Conservation (phyloP, 495 filamentous ascomycete genomes). For the Massariosphaeria phaeospora region DNA sequence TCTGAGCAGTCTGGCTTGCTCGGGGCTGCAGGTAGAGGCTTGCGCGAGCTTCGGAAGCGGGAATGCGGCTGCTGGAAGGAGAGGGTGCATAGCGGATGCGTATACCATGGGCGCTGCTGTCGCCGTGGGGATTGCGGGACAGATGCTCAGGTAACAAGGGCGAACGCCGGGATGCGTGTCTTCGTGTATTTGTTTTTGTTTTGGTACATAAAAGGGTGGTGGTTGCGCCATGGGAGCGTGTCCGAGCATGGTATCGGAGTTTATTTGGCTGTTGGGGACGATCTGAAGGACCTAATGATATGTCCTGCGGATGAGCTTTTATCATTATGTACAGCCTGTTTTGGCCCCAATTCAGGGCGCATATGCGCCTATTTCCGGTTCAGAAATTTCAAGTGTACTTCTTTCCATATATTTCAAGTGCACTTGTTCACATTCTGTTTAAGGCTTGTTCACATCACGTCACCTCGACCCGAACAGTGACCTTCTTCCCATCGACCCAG, state of each 20-base stretch:
- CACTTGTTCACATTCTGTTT: too few relatives aligned
- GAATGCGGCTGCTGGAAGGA: conserved; percentile 5
- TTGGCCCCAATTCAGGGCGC: too few relatives aligned
- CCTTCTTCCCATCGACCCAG: conserved; percentile 67
- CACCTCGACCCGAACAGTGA: conserved; percentile 62
- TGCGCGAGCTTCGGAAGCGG: conserved; percentile 44
- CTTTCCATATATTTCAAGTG: too few relatives aligned
- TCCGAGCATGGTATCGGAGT: conserved; percentile 17
- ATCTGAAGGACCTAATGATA: conserved; percentile 5
- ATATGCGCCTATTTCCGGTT: too few relatives aligned
- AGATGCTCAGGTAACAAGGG: conserved; percentile 21
- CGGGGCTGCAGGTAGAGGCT: conserved; percentile 52
- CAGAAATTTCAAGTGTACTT: too few relatives aligned
- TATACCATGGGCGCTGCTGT: conserved; percentile 27
- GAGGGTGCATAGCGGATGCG: conserved; percentile 7
- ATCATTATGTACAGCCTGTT: not conserved
- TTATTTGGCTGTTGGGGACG: not conserved
- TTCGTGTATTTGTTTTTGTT: conserved; percentile 1
- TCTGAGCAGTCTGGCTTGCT: conserved; percentile 56
- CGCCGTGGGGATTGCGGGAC: conserved; percentile 28
- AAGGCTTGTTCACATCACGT: conserved; percentile 2
- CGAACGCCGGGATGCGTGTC: conserved; percentile 2
- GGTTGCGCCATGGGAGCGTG: not conserved
- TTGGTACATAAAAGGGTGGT: conserved; percentile 14
- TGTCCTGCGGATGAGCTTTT: not conserved